Base-by-base conservation (phyloP, 2,329 filamentous ascomycete genomes). In the Colletotrichum siamense region DNA sequence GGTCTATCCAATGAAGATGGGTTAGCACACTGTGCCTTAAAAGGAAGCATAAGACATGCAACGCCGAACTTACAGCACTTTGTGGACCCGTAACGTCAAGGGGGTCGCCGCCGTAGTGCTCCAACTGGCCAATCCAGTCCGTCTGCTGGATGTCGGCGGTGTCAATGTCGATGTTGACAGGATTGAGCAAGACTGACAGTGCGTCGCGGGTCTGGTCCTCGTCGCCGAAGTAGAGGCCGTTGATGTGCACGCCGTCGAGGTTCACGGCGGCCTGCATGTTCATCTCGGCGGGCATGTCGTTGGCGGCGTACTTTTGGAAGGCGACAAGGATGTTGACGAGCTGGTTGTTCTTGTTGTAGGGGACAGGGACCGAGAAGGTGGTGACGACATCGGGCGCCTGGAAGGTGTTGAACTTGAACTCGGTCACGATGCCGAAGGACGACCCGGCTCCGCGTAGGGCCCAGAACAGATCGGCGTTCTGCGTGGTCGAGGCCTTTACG, bases 401-500 rank as follows among this genome's bases (percentile, higher is more conserved):
- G 61, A 86, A 86, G 3, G 86, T 87, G 69, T 84, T 81, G 79
- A 87, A 84, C 73, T 82, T 81, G 78, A 86, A 86, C 39, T 82
- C 82, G 8, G 82, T 80, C 15, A 86, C 84, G 71, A 88, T 82
- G 24, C 85, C 86, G 72, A 87, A 87, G 13, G 84, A 86, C 15
- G 84, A 84, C 5, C 85, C 86, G 1, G 85, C 85, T 18, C 86
- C 86, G 10, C 84, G 84, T 15, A 88, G 71, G 10, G 86, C 86
- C 85, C 86, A 88, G 80, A 86, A 87, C 10, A 88, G 81, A 34
- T 87, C 86, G 1, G 77, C 34, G 77, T 87, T 84, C 73, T 84
- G 82, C 3, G 79, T 81, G 13, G 79, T 77, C 22, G 83, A 85
- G 16, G 78, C 77, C 39, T 81, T 78, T 6, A 85, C 82, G 2